Evolutionary conservation across 257 asterid species (phyloP).

Genomic region (Rhazya stricta): DNA sequence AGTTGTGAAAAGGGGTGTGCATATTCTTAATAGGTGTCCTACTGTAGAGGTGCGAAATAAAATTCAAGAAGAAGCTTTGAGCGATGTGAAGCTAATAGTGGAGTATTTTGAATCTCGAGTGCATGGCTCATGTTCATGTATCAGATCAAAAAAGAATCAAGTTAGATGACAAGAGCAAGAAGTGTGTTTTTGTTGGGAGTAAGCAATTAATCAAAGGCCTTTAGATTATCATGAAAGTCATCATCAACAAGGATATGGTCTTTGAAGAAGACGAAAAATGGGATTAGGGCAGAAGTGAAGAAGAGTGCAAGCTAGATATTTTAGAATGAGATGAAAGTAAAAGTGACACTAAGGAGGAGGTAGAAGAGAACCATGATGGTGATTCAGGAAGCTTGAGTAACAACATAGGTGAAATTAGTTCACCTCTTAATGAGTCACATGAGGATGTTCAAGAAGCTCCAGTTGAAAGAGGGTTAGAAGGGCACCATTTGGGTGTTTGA

Average conservation of each 20-base stretch:
- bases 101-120: background rate
- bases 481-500: background rate
- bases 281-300: slow-evolving; percentile 1
- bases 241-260: background rate
- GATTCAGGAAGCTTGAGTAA: background rate
- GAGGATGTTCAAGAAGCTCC: background rate
- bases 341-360: background rate
- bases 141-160: background rate
- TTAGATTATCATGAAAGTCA: background rate
- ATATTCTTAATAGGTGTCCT: background rate
- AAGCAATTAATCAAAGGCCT: background rate
- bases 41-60: background rate
- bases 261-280: slow-evolving; percentile 6
- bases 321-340: background rate
- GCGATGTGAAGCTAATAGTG: background rate
- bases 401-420: background rate
- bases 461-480: background rate
- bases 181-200: slow-evolving; percentile 9
- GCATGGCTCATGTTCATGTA: background rate
- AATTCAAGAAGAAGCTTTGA: background rate
- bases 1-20: background rate
- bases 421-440: background rate
- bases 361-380: background rate
- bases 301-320: no score
- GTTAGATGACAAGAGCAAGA: background rate